Evolutionary conservation across 352 stramenopile species (phyloP).

Genomic region (Thalassiosira livingstoniorum): DNA sequence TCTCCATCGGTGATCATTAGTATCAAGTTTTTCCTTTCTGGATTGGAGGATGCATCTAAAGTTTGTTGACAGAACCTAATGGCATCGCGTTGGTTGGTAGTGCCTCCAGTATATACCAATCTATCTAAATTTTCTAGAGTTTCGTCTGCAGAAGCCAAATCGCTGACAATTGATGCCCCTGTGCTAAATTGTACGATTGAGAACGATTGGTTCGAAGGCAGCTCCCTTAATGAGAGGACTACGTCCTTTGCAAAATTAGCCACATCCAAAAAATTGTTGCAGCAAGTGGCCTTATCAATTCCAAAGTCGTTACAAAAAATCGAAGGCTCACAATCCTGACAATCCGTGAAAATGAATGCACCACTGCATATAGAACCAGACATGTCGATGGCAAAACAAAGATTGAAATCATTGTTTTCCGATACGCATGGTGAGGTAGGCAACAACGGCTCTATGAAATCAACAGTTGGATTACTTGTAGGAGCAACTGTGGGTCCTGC

Average conservation of each 20-base stretch:
- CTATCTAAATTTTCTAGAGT: constrained; percentile 26
- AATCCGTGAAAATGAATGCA: constrained; percentile 8
- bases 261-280: constrained; percentile 44
- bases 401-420: constrained; percentile 44
- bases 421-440: no score
- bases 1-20: constrained; percentile 58
- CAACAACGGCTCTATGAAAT: no score
- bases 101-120: constrained; percentile 43
- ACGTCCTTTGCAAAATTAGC: constrained; percentile 49
- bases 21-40: constrained; percentile 45
- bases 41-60: not conserved
- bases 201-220: constrained; percentile 39
- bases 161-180: constrained; percentile 21
- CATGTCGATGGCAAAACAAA: constrained; percentile 53
- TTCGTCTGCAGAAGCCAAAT: constrained; percentile 23
- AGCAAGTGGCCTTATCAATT: constrained; percentile 36
- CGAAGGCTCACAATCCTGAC: constrained; percentile 7
- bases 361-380: constrained; percentile 52
- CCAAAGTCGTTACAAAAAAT: constrained; percentile 26
- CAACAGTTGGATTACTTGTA: no score
- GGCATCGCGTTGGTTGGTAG: constrained; percentile 43
- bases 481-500: no score
- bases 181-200: constrained; percentile 50
- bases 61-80: constrained; percentile 47
- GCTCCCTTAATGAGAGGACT: constrained; percentile 33